These are phyloP conservation scores for Neurospora sp. DNA, from an alignment of 495 filamentous ascomycete genomes.

Conservation along the genomic window DNA sequence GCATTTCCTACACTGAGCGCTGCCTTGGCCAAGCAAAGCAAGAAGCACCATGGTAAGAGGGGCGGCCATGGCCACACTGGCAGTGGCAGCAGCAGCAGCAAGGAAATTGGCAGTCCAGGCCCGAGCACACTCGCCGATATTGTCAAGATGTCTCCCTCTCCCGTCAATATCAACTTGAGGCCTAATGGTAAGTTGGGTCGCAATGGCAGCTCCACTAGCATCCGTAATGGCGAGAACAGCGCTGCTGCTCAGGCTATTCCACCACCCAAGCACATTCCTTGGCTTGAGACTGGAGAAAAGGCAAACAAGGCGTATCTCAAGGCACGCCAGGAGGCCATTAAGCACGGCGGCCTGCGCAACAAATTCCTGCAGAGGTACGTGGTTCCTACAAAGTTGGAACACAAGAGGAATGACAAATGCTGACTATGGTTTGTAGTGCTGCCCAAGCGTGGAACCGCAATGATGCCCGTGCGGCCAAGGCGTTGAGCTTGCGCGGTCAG, in stretches of 20 bases:
- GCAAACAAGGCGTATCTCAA: slow-evolving; percentile 93
- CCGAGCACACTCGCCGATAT: slow-evolving; percentile 89
- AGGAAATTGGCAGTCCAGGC: slow-evolving; percentile 57
- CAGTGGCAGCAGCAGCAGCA: slow-evolving; percentile 21
- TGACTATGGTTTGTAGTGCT: slow-evolving; percentile 47
- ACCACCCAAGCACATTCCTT: slow-evolving; percentile 84
- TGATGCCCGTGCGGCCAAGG: slow-evolving; percentile 92
- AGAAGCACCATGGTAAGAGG: slow-evolving; percentile 85
- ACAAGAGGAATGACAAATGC: neutral
- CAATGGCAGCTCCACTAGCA: slow-evolving; percentile 43
- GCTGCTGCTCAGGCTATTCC: slow-evolving; percentile 73
- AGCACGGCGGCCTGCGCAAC: slow-evolving; percentile 89
- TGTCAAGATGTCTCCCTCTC: slow-evolving; percentile 85
- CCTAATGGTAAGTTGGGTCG: slow-evolving; percentile 40
- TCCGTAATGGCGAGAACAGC: slow-evolving; percentile 63
- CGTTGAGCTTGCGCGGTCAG: slow-evolving; percentile 84
- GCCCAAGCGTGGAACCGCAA: slow-evolving; percentile 99
- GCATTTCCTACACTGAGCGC: slow-evolving; percentile 91
- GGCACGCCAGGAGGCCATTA: slow-evolving; percentile 86
- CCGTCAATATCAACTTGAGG: slow-evolving; percentile 39
- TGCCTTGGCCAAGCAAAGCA: slow-evolving; percentile 63
- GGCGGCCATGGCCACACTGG: slow-evolving; percentile 57
- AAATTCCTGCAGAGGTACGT: slow-evolving; percentile 90
- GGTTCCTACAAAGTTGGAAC: neutral
- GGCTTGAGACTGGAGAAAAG: slow-evolving; percentile 87